Evolutionary conservation across 305 asterid genomes (phyloP), one percentile per base, ranked within the genome.

Genomic region (Fraxinus floribunda): DNA sequence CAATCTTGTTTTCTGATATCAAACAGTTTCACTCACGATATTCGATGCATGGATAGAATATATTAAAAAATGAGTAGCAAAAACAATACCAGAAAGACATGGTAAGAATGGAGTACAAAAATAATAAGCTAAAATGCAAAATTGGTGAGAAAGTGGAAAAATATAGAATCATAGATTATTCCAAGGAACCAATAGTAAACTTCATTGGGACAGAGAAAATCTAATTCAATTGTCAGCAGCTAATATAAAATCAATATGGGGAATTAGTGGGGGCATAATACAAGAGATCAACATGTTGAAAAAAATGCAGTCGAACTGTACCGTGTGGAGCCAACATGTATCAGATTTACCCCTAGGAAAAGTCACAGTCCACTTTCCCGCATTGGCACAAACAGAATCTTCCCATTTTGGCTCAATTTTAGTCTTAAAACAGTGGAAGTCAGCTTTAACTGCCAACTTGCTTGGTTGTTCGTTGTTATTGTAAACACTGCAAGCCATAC

Each of bases 331-430:
- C 98, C 98, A 96, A 88, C 85, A 62, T 62, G 90, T 90, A 84
- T 96, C 98, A 75, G 97, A 89, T 91, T 94, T 94, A 70, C 86
- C 88, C 94, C 85, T 89, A 13, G 84, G 0, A 84, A 88, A 89
- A 75, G 9, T 81, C 82, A 92, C 80, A 4, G 98, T 94, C 98
- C 99, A 96, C 84, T 88, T 96, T 57, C 99, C 99, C 29, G 98
- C 99, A 78, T 90, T 93, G 78, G 97, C 95, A 86, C 98, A 96
- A 81, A 96, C 78, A 81, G 99, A 98, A 83, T 96, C 97, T 85
- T 96, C 98, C 99, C 98, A 94, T 84, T 91, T 92, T 38, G 99
- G 99, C 86, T 90, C 92, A 36, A 96, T 94, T 81, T 90, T 89
- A 83, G 93, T 62, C 85, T 96, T 96, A 89, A 96, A 96, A 87